A percentile compares a stretch with the other conserved stretches of the same genome.
Conservation (phyloP, 2,329 filamentous ascomycete species). For the Hypoxylon sp. region DNA sequence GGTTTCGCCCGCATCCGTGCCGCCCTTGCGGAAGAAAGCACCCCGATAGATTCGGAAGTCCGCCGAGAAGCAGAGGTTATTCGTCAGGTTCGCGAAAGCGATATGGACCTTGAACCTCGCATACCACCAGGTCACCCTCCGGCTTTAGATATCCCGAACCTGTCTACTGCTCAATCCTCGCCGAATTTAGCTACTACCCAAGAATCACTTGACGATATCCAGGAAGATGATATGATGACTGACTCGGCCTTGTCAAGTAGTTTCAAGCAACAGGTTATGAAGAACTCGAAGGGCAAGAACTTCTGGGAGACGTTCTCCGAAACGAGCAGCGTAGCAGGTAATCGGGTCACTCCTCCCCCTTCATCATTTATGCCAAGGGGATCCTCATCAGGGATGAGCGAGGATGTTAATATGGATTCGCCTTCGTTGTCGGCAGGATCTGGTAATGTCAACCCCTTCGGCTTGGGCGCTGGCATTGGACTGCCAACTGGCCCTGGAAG, state of each 20-base stretch:
- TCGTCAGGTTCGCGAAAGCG: slow-evolving; percentile 92
- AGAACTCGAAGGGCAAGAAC: slow-evolving; percentile 76
- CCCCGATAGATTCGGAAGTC: slow-evolving; percentile 89
- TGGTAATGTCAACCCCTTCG: slow-evolving; percentile 52
- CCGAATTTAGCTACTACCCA: slow-evolving; percentile 73
- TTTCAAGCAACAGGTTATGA: slow-evolving; percentile 81
- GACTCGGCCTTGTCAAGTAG: slow-evolving; percentile 70
- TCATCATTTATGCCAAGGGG: slow-evolving; percentile 72
- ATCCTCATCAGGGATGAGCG: slow-evolving; percentile 72
- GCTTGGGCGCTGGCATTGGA: slow-evolving; percentile 50
- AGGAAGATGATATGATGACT: slow-evolving; percentile 77
- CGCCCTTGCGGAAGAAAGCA: slow-evolving; percentile 86
- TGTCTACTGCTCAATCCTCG: slow-evolving; percentile 74
- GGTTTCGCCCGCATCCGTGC: slow-evolving; percentile 94
- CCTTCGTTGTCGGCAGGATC: slow-evolving; percentile 62
- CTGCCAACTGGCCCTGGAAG: slow-evolving; percentile 52
- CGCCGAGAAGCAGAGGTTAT: slow-evolving; percentile 95
- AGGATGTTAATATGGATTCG: slow-evolving; percentile 81
- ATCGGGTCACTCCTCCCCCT: slow-evolving; percentile 68
- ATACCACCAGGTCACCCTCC: slow-evolving; percentile 54
- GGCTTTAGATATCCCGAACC: slow-evolving; percentile 62
- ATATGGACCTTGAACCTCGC: slow-evolving; percentile 71
- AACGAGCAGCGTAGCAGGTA: slow-evolving; percentile 66
- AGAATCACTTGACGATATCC: slow-evolving; percentile 76
- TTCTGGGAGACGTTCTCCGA: slow-evolving; percentile 88